phyloP scores from a whole-genome alignment of 1,284 basidiomycete species.

The Pisolithus thermaeus region DNA sequence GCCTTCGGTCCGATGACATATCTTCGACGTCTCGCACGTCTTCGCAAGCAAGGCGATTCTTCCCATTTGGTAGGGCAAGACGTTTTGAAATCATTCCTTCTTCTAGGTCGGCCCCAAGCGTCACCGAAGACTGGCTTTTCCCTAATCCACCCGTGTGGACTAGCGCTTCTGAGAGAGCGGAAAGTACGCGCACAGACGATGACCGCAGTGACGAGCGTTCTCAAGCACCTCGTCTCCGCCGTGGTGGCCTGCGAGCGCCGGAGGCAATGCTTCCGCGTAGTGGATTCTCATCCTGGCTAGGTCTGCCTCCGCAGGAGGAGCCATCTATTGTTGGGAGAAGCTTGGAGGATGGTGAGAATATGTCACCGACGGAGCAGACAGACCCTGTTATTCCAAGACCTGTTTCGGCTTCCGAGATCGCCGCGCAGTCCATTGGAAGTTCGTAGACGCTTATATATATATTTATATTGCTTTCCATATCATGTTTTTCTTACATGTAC shows the following conservation, averaged over 20 bases:
- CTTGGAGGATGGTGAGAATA: background rate
- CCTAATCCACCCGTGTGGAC: constrained; percentile 18
- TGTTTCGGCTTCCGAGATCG: background rate
- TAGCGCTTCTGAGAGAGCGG: constrained; percentile 15
- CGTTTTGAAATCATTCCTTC: constrained; percentile 28
- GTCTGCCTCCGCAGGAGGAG: background rate
- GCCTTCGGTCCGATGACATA: background rate
- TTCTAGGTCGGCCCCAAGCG: constrained; percentile 23
- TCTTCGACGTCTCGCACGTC: constrained; percentile 2
- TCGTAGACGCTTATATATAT: background rate
- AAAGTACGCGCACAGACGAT: constrained; percentile 8
- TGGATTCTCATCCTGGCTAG: background rate
- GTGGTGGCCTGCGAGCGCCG: constrained; percentile 53
- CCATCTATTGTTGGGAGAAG: background rate
- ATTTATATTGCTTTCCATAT: background rate
- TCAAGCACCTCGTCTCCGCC: constrained; percentile 45
- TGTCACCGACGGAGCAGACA: background rate
- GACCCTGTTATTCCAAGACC: constrained; percentile 1
- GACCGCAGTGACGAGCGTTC: constrained; percentile 22
- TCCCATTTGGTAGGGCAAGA: constrained; percentile 26
- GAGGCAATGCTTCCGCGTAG: constrained; percentile 49
- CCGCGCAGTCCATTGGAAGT: background rate
- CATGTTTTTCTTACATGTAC: background rate
- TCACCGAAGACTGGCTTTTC: constrained; percentile 28
- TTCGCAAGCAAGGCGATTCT: constrained; percentile 25